Evolutionary conservation across 2,329 filamentous ascomycete genomes (phyloP).

Genomic region (Colletotrichum destructivum): DNA sequence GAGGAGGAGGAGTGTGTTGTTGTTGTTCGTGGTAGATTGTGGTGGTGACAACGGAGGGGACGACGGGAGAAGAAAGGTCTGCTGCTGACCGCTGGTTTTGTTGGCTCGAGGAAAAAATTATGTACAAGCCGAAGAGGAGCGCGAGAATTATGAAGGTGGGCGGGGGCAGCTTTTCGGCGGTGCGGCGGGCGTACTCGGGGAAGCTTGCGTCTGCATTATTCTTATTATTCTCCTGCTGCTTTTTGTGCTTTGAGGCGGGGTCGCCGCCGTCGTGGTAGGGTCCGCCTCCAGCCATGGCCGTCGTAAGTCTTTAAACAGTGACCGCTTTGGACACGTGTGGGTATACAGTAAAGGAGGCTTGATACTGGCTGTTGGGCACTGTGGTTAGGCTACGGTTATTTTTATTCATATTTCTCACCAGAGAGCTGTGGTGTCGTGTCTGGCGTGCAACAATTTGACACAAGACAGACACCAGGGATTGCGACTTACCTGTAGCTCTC

Average conservation of each 20-base stretch:
- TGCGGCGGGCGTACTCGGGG: constrained; percentile 46
- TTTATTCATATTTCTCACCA: constrained; percentile 5
- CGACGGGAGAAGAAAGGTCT: constrained; percentile 46
- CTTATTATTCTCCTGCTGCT: constrained; percentile 42
- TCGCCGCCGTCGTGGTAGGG: constrained; percentile 52
- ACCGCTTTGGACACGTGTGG: constrained; percentile 6
- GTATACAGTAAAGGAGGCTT: constrained; percentile 30
- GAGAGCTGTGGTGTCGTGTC: neutral
- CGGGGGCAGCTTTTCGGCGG: constrained; percentile 59
- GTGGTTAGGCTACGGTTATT: constrained; percentile 11
- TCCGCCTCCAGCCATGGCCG: constrained; percentile 47
- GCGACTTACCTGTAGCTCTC: neutral
- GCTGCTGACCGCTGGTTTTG: constrained; percentile 43
- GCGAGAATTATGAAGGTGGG: constrained; percentile 59
- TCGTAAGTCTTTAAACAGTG: no score
- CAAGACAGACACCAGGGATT: neutral
- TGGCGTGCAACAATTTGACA: no score
- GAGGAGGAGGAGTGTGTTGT: constrained; percentile 44
- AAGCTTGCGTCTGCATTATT: constrained; percentile 38
- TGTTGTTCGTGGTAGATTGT: constrained; percentile 45
- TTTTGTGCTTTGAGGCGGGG: constrained; percentile 51
- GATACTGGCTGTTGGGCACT: constrained; percentile 11
- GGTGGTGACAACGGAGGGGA: constrained; percentile 40
- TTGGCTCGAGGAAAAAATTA: constrained; percentile 52
- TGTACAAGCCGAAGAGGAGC: constrained; percentile 54